Evolutionary conservation across 257 asterid species (phyloP).

Genomic region (Solanum lycopersicoides): DNA sequence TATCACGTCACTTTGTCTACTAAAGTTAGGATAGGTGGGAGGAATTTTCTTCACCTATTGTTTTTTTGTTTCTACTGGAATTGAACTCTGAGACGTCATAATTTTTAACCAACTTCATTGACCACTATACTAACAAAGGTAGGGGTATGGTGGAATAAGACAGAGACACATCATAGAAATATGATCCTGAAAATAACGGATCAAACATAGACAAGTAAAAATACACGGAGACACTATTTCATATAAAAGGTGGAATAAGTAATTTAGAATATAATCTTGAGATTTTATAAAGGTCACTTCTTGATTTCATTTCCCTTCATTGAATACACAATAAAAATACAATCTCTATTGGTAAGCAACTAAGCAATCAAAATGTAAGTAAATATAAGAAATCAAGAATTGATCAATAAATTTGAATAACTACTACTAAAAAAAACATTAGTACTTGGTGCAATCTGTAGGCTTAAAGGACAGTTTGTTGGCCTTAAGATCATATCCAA

Average conservation of each 20-base stretch:
- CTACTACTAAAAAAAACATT: not conserved
- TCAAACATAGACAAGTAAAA: no score
- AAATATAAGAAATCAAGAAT: not conserved
- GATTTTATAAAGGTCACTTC: not conserved
- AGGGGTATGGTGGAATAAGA: no score
- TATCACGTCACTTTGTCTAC: not conserved
- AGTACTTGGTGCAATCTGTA: conserved; percentile 15
- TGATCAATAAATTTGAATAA: not conserved
- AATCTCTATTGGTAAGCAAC: not conserved
- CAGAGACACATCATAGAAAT: no score
- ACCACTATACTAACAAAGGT: no score
- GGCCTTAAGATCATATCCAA: conserved; percentile 34
- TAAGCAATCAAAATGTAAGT: not conserved
- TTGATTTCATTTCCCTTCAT: not conserved
- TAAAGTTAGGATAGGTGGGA: not conserved
- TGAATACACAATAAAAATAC: not conserved
- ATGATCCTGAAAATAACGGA: no score
- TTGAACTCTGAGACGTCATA: no score
- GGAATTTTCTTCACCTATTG: not conserved
- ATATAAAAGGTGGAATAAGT: no score
- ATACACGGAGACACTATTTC: accelerated
- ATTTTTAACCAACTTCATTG: no score
- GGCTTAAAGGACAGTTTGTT: conserved; percentile 36
- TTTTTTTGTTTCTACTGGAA: not conserved
- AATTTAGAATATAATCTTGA: no score